A percentile compares a stretch with the other conserved stretches of the same genome.
Conservation (phyloP, 139 green algal genomes). For the Protoeuglena noctilucae region DNA sequence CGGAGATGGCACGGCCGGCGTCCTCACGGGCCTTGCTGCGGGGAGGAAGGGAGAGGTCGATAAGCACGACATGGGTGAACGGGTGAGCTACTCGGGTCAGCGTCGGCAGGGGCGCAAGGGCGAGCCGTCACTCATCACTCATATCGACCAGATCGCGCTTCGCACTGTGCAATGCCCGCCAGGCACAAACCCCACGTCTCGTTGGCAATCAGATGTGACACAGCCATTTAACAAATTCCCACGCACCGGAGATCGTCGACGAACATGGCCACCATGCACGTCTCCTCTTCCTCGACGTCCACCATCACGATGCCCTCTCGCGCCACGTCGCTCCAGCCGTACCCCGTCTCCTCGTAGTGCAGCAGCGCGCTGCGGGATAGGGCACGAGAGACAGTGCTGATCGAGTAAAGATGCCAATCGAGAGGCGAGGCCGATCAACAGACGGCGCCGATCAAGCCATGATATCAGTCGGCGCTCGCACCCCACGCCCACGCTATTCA, state of each 20-base stretch:
- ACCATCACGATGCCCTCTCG: slow-evolving; percentile 48
- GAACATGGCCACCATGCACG: slow-evolving; percentile 96
- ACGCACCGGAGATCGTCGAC: slow-evolving; percentile 3
- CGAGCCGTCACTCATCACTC: too few species aligned
- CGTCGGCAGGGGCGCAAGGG: too few species aligned
- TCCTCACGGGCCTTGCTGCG: slow-evolving; percentile 20
- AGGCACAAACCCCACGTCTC: slow-evolving; percentile 4
- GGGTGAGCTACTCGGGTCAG: too few species aligned
- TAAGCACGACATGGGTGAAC: too few species aligned
- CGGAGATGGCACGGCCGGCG: slow-evolving; percentile 35
- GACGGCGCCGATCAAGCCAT: too few species aligned
- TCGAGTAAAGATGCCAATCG: too few species aligned
- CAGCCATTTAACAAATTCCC: slow-evolving; percentile 36
- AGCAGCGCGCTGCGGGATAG: too few species aligned
- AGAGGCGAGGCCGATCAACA: too few species aligned
- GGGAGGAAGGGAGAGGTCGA: too few species aligned
- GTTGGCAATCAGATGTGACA: slow-evolving; percentile 33
- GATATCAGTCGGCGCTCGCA: too few species aligned
- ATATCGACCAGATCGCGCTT: background rate
- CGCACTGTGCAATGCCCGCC: background rate
- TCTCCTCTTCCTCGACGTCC: slow-evolving; percentile 89
- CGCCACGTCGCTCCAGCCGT: slow-evolving; percentile 33
- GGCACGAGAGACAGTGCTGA: background rate
- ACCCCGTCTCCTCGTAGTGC: slow-evolving; percentile 18
- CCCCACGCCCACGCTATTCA: too few species aligned